A percentile compares a stretch with the other conserved stretches of the same genome.
Evolutionary conservation across 176 grass and related monocot genomes (phyloP).

Genomic region (Canna indica): DNA sequence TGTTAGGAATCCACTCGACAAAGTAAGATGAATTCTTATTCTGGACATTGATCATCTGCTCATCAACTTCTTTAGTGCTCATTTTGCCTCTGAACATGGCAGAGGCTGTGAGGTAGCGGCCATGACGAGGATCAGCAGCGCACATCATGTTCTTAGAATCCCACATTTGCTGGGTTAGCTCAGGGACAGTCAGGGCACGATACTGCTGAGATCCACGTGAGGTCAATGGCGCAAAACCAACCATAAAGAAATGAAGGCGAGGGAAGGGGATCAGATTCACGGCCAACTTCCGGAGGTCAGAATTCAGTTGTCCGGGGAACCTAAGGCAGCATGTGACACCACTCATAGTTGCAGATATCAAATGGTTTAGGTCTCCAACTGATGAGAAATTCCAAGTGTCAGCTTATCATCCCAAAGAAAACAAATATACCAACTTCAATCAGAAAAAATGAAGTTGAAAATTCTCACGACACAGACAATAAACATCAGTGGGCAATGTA

Average conservation of each 20-base stretch:
- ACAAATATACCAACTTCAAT: not conserved
- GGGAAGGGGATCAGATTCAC: conserved; percentile 3
- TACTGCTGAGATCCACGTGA: conserved; percentile 9
- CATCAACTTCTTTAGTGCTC: conserved; percentile 20
- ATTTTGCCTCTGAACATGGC: conserved; percentile 17
- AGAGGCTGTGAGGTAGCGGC: conserved; percentile 12
- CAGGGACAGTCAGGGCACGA: conserved; percentile 10
- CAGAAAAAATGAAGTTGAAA: not conserved
- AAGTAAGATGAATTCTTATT: conserved; percentile 17
- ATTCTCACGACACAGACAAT: not conserved
- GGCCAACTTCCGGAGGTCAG: not conserved
- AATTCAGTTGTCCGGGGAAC: not conserved
- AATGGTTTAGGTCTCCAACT: not conserved
- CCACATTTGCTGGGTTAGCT: conserved; percentile 17
- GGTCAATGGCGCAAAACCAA: conserved; percentile 10
- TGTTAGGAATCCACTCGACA: conserved; percentile 14
- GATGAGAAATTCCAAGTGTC: not conserved
- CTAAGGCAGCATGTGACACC: not conserved
- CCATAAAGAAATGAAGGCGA: conserved; percentile 17
- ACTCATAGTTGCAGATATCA: not conserved
- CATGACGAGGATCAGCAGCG: conserved; percentile 16
- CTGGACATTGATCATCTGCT: conserved; percentile 19
- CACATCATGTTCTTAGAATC: conserved; percentile 20
- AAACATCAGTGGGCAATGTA: not conserved
- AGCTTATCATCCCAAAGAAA: not conserved